Percentiles rank a stretch among this genome's conserved stretches.
Conservation (phyloP, 1,284 basidiomycete species). For the Ustilago esculenta region DNA sequence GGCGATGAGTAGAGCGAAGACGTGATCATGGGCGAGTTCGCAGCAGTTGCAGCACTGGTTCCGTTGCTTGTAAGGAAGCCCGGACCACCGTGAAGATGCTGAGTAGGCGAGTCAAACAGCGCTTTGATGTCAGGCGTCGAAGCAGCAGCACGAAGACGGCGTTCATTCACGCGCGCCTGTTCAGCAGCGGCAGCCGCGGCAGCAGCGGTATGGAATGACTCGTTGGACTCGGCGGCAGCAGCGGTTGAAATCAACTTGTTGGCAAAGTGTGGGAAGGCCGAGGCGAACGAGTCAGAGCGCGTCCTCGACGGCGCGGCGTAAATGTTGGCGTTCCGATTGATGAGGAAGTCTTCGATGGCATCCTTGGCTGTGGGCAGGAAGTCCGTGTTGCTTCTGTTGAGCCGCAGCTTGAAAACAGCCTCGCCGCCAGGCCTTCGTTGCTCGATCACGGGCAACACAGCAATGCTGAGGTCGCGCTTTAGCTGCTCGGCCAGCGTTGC, state of each 20-base stretch:
- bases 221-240: conserved; percentile 50
- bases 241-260: conserved; percentile 77
- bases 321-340: conserved; percentile 76
- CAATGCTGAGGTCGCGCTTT: conserved; percentile 92
- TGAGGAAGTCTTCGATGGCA: conserved; percentile 89
- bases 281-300: conserved; percentile 87
- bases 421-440: conserved; percentile 70
- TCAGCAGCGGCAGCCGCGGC: conserved; percentile 34
- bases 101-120: conserved; percentile 74
- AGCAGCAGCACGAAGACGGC: conserved; percentile 81
- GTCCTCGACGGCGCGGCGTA: conserved; percentile 67
- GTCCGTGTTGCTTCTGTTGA: conserved; percentile 80
- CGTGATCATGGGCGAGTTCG: conserved; percentile 51
- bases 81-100: conserved; percentile 68
- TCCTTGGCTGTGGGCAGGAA: conserved; percentile 88
- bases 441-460: conserved; percentile 77
- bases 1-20: conserved; percentile 63
- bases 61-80: conserved; percentile 57
- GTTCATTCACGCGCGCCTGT: conserved; percentile 73
- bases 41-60: conserved; percentile 24
- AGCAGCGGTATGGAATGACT: conserved; percentile 54
- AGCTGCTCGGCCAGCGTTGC: conserved; percentile 82
- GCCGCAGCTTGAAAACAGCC: conserved; percentile 89
- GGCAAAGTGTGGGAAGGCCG: conserved; percentile 95
- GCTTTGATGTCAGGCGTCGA: conserved; percentile 95